Percentiles rank a stretch among this genome's conserved stretches.
phyloP scores from a whole-genome alignment of 139 green algal genomes.

The Asterochloris sp. region DNA sequence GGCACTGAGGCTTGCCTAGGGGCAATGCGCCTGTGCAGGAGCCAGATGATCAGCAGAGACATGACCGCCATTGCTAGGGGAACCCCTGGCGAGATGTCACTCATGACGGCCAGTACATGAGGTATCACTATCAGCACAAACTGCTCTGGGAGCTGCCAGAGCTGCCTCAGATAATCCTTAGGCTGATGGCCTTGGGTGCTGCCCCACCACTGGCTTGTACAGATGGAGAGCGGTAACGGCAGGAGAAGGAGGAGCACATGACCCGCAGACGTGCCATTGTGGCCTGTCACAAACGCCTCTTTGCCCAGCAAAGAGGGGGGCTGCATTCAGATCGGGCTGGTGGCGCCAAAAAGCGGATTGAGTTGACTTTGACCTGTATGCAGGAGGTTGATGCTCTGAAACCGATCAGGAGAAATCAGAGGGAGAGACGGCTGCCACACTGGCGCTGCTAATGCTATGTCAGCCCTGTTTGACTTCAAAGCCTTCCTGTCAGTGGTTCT shows the following conservation, averaged over 20 bases:
- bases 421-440: too few species aligned
- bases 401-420: too few species aligned
- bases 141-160: neutral
- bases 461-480: slow-evolving; percentile 92
- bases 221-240: neutral
- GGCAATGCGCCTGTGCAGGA: neutral
- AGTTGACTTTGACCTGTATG: too few species aligned
- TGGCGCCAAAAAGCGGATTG: too few species aligned
- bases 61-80: neutral
- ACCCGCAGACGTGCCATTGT: slow-evolving; percentile 33
- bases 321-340: too few species aligned
- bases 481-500: slow-evolving; percentile 89
- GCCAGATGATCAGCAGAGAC: neutral
- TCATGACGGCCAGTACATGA: slow-evolving; percentile 3
- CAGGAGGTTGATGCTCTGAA: too few species aligned
- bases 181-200: neutral
- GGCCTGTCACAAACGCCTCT: slow-evolving; percentile 59
- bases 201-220: too few species aligned
- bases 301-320: slow-evolving; percentile 24
- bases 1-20: neutral
- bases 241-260: slow-evolving; percentile 1
- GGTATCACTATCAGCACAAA: neutral
- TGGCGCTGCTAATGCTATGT: slow-evolving; percentile 47
- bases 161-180: neutral
- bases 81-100: neutral